phyloP scores from a whole-genome alignment of 345 rosid genomes.

The Jatropha curcas region DNA sequence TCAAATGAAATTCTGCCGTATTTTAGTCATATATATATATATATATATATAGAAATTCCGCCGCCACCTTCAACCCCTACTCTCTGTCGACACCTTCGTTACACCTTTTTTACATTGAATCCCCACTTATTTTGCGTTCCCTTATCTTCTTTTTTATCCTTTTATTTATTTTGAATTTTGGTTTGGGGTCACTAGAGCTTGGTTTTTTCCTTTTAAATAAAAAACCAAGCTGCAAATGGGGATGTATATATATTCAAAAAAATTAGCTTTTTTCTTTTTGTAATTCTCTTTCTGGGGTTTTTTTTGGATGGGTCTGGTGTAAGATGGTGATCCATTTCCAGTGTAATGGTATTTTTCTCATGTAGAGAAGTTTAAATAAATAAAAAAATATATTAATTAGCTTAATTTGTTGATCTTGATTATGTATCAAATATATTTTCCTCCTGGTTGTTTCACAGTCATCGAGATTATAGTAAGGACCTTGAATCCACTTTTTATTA shows the following conservation, averaged over 20 bases:
- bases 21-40: background rate
- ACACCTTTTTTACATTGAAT: background rate
- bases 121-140: background rate
- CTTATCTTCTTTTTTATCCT: background rate
- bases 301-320: background rate
- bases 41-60: too few relatives aligned
- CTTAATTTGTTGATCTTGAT: too few relatives aligned
- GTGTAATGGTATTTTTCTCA: background rate
- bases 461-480: too few relatives aligned
- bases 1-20: background rate
- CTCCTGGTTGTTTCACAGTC: too few relatives aligned
- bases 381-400: background rate
- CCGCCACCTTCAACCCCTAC: background rate
- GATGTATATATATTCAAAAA: background rate
- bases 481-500: too few relatives aligned
- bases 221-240: constrained; percentile 36
- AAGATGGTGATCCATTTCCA: background rate
- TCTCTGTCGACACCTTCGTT: background rate
- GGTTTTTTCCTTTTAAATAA: constrained; percentile 49
- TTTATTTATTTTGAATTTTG: background rate
- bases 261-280: background rate
- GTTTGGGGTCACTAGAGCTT: constrained; percentile 11
- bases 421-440: too few relatives aligned
- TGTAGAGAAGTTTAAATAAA: background rate
- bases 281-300: background rate